phyloP scores from a whole-genome alignment of 495 filamentous ascomycete genomes.

The Friedmanniomyces simplex region DNA sequence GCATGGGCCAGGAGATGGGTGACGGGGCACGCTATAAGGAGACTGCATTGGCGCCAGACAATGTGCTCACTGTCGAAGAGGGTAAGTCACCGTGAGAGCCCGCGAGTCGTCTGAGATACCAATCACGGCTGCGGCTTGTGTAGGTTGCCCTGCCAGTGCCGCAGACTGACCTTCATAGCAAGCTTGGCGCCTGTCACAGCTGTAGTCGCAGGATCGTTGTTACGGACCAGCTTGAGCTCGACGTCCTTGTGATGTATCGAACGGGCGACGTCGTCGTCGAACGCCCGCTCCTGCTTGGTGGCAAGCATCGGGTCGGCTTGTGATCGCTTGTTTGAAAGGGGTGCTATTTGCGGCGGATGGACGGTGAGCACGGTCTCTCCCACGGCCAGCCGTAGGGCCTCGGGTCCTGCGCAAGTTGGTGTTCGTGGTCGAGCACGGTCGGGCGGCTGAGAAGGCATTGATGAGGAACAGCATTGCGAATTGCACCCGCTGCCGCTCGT shows the following conservation, averaged over 20 bases:
- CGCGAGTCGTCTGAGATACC: too few species aligned
- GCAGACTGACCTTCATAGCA: not conserved
- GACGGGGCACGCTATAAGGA: not conserved
- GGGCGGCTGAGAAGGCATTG: too few species aligned
- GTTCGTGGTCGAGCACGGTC: too few species aligned
- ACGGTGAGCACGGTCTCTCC: too few species aligned
- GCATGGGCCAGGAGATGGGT: not conserved
- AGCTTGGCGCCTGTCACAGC: not conserved
- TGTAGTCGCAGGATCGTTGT: not conserved
- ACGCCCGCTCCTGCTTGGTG: too few species aligned
- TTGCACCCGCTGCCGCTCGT: too few species aligned
- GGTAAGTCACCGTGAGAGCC: not conserved
- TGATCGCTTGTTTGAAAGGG: not conserved
- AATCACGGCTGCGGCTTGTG: too few species aligned
- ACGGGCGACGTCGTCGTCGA: not conserved
- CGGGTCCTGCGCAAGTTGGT: not conserved
- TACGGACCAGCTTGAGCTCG: not conserved
- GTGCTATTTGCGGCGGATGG: too few species aligned
- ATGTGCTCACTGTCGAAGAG: not conserved
- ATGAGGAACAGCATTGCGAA: too few species aligned
- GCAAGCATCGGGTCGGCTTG: not conserved
- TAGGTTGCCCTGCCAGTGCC: too few species aligned
- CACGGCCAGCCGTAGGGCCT: not conserved
- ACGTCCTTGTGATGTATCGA: not conserved
- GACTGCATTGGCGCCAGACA: not conserved